Percentiles rank a stretch among this genome's conserved stretches.
phyloP scores from a whole-genome alignment of 495 filamentous ascomycete genomes.

The Darksidea phi region DNA sequence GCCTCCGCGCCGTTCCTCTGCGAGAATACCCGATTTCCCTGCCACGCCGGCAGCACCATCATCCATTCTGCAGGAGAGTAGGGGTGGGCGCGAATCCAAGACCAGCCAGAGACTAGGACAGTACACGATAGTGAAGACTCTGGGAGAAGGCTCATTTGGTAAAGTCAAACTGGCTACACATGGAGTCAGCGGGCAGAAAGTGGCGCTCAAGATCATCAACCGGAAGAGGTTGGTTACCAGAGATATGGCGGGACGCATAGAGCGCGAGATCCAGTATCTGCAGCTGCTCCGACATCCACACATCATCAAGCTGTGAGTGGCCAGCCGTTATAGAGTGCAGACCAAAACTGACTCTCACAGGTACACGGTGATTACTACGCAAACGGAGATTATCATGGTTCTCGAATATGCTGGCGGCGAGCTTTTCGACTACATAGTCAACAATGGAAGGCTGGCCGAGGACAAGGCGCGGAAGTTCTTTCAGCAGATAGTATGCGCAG shows the following conservation, averaged over 20 bases:
- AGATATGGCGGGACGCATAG: constrained; percentile 96
- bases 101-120: constrained; percentile 80
- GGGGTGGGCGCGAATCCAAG: constrained; percentile 35
- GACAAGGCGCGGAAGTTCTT: constrained; percentile 92
- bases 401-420: constrained; percentile 96
- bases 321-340: constrained; percentile 14
- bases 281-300: constrained; percentile 94
- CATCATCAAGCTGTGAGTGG: constrained; percentile 92
- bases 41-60: constrained; percentile 30
- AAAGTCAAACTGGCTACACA: constrained; percentile 98
- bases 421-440: constrained; percentile 95
- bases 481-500: constrained; percentile 98
- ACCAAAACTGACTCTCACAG: constrained; percentile 46
- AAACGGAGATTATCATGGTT: constrained; percentile 95
- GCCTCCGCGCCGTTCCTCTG: constrained; percentile 57
- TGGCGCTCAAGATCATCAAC: constrained; percentile 95
- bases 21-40: constrained; percentile 43
- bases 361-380: constrained; percentile 94
- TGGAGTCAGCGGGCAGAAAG: constrained; percentile 83
- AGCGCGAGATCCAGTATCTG: constrained; percentile 96
- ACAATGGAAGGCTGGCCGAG: constrained; percentile 84
- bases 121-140: constrained; percentile 83
- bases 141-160: constrained; percentile 95
- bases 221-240: constrained; percentile 90
- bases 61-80: not conserved